Conservation (phyloP, 371 early-diverging fungal genomes). For the Entomophthora muscae region DNA sequence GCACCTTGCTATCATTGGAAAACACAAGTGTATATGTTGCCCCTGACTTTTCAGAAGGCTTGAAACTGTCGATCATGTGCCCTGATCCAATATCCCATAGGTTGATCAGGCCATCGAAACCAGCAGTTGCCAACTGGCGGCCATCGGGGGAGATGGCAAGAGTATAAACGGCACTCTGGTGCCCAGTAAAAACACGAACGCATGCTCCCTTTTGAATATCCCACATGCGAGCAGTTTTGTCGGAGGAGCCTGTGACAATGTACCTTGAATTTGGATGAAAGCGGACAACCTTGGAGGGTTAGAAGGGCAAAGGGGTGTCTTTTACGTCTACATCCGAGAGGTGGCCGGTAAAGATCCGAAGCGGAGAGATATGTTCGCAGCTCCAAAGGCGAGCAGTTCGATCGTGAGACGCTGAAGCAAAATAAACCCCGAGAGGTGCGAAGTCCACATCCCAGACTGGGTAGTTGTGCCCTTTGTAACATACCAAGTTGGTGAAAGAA, state of each 20-base stretch:
- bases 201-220: slow-evolving; percentile 85
- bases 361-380: slow-evolving; percentile 83
- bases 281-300: slow-evolving; percentile 42
- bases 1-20: slow-evolving; percentile 59
- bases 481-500: slow-evolving; percentile 72
- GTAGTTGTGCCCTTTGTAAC: slow-evolving; percentile 95
- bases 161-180: slow-evolving; percentile 67
- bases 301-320: neutral
- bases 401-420: slow-evolving; percentile 95
- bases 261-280: slow-evolving; percentile 98
- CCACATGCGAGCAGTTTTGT: slow-evolving; percentile 92
- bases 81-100: slow-evolving; percentile 98
- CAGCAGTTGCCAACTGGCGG: slow-evolving; percentile 77
- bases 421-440: slow-evolving; percentile 83
- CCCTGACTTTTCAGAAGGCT: slow-evolving; percentile 66
- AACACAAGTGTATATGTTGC: slow-evolving; percentile 82
- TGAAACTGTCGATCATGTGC: slow-evolving; percentile 38
- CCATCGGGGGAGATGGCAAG: slow-evolving; percentile 95
- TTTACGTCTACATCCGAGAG: slow-evolving; percentile 92
- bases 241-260: slow-evolving; percentile 87
- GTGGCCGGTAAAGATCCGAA: slow-evolving; percentile 96
- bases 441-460: slow-evolving; percentile 96
- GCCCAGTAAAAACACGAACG: slow-evolving; percentile 88
- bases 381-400: slow-evolving; percentile 94
- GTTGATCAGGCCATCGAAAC: slow-evolving; percentile 64